Evolutionary conservation across 371 early-diverging fungal genomes (phyloP), one percentile per base, ranked within the genome.

Genomic region (Apophysomyces ossiformis): DNA sequence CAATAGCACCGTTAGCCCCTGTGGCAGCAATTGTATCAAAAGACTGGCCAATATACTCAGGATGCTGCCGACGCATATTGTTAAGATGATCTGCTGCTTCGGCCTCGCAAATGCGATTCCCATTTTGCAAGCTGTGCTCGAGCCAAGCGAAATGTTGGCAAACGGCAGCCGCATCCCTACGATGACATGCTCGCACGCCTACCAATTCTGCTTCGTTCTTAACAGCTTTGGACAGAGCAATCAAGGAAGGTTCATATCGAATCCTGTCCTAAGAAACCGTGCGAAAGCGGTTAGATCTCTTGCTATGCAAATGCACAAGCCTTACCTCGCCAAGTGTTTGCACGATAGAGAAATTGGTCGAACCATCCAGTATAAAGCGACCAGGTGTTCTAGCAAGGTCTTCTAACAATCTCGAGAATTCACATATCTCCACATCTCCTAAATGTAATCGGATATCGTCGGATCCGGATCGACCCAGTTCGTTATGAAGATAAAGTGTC

Each of bases 1-100:
- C 96, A 72, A 98, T 94, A 46, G 98, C 96, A 4, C 93, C 98
- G 72, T 99, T 97, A 26, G 93, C 76, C 0, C 98, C 99, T 5
- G 91, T 90, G 5, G 92, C 88, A 4, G 96, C 94, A 69, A 99
- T 99, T 5, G 99, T 97, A 72, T 94, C 96, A 70, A 99, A 99
- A 63, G 94, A 92, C 21, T 93, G 88, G 0, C 93, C 93, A 35
- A 94, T 65, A 58, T 74, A 77, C 12, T 12, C 50, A 1, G 43
- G 32, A 7, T 72, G 69, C 36, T 68, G 44, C 44, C 56, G 56
- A 50, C 98, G 90, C 68, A 94, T 83, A 57, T 72, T 68, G 69
- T 90, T 91, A 12, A 98, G 84, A 63, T 90, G 86, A 59, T 89
- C 87, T 2, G 95, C 93, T 5, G 90, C 97, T 13, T 92, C 94